Base-by-base conservation (phyloP, 352 stramenopile genomes). In the Phytopythium litorale region DNA sequence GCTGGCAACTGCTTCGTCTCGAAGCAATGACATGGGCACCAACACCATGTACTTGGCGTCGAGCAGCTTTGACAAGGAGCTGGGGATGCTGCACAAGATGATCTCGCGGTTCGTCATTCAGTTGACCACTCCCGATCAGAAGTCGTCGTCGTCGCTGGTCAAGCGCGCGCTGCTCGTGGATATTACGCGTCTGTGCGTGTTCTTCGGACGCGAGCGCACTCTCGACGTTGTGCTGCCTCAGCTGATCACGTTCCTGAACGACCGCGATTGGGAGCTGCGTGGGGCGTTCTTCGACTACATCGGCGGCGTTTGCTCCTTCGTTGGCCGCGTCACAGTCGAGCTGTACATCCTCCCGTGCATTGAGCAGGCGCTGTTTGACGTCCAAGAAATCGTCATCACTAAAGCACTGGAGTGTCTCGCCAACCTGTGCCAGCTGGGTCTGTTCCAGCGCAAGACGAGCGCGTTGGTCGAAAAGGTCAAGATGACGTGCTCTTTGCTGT, bases 311-410 rank as follows among this genome's bases (percentile, higher is more conserved):
- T 98, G 95, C 56, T 92, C 94, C 0, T 97, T 98, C 71, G 91
- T 99, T 28, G 97, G 97, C 4, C 79, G 89, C 18, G 85, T 94
- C 19, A 89, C 84, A 1, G 96, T 98, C 0, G 94, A 98, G 70
- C 82, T 98, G 32, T 99, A 99, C 76, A 97, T 99, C 43, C 62
- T 99, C 25, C 97, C 97, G 25, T 99, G 96, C 67, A 94, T 99
- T 52, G 97, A 99, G 70, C 96, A 98, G 64, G 96, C 93, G 9
- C 81, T 99, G 1, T 97, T 98, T 56, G 97, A 99, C 78, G 85
- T 95, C 2, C 89, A 98, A 68, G 96, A 99, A 57, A 88, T 96
- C 50, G 97, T 99, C 15, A 96, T 99, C 33, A 92, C 84, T 1
- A 90, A 96, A 53, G 96, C 96, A 21, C 71, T 99, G 3, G 75